phyloP scores from a whole-genome alignment of 2,329 filamentous ascomycete genomes.

The Fusarium veterinarium region DNA sequence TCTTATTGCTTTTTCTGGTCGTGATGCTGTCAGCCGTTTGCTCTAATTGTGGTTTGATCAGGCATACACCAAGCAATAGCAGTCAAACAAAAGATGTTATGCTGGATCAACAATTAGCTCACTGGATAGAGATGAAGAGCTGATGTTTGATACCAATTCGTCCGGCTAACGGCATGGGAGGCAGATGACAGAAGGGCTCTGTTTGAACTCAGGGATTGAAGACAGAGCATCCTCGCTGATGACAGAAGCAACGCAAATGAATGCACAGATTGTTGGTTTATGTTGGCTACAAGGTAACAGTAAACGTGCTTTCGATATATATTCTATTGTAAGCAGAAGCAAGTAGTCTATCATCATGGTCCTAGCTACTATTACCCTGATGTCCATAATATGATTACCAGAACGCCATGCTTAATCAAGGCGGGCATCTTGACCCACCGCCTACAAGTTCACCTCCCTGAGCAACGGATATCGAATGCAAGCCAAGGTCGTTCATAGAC shows the following conservation, averaged over 20 bases:
- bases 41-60: background rate
- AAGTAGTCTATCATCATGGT: background rate
- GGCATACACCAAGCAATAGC: background rate
- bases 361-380: background rate
- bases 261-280: background rate
- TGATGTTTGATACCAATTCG: background rate
- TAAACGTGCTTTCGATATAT: background rate
- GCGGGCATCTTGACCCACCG: background rate
- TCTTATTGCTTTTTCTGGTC: background rate
- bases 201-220: background rate
- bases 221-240: background rate
- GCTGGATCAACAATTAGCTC: background rate
- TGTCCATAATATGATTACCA: slow-evolving; percentile 4
- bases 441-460: background rate
- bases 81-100: background rate
- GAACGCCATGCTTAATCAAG: slow-evolving; percentile 16
- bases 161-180: background rate
- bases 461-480: background rate
- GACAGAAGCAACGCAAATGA: background rate
- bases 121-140: too few relatives aligned
- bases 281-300: background rate
- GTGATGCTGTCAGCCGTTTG: background rate
- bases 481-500: background rate
- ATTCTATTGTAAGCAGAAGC: background rate
- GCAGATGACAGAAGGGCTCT: background rate